Conservation (phyloP, 2,329 filamentous ascomycete species). For the Tolypocladium cylindrosporum region DNA sequence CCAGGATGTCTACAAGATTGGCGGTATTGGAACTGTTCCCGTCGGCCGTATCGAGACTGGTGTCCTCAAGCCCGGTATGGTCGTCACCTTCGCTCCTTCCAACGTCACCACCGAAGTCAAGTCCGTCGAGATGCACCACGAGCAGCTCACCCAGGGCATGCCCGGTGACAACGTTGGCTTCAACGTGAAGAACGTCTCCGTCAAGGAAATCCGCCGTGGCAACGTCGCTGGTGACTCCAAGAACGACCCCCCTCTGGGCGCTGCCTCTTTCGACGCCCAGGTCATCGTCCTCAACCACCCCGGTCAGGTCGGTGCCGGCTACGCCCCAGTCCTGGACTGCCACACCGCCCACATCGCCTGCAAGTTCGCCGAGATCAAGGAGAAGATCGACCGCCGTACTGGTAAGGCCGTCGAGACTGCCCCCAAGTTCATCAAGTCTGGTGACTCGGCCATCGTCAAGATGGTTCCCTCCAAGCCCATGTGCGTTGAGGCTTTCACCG, state of each 20-base stretch:
- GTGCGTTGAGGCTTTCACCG: slow-evolving; percentile 99
- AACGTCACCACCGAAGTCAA: slow-evolving; percentile 99
- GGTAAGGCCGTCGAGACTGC: slow-evolving; percentile 86
- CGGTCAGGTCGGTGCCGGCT: slow-evolving; percentile 97
- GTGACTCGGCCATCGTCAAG: slow-evolving; percentile 99
- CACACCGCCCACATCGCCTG: slow-evolving; percentile 99
- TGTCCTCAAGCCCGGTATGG: slow-evolving; percentile 82
- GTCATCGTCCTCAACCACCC: slow-evolving; percentile 99
- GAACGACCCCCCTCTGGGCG: slow-evolving; percentile 89
- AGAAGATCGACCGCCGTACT: slow-evolving; percentile 99
- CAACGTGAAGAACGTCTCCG: slow-evolving; percentile 99
- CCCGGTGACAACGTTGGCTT: slow-evolving; percentile 99
- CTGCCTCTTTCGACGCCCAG: slow-evolving; percentile 96
- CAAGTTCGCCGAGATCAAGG: slow-evolving; percentile 98
- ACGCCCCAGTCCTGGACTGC: slow-evolving; percentile 98
- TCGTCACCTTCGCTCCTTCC: slow-evolving; percentile 97
- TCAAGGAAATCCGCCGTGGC: slow-evolving; percentile 99
- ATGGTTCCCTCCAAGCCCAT: slow-evolving; percentile 99
- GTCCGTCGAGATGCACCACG: slow-evolving; percentile 99
- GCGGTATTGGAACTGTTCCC: slow-evolving; percentile 98
- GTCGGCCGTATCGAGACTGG: slow-evolving; percentile 99
- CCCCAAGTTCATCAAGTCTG: slow-evolving; percentile 99
- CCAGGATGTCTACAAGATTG: slow-evolving; percentile 99
- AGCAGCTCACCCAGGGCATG: slow-evolving; percentile 89
- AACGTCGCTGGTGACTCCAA: slow-evolving; percentile 99